Conservation (phyloP, 2,329 filamentous ascomycete species). For the Claviceps humidiphila region DNA sequence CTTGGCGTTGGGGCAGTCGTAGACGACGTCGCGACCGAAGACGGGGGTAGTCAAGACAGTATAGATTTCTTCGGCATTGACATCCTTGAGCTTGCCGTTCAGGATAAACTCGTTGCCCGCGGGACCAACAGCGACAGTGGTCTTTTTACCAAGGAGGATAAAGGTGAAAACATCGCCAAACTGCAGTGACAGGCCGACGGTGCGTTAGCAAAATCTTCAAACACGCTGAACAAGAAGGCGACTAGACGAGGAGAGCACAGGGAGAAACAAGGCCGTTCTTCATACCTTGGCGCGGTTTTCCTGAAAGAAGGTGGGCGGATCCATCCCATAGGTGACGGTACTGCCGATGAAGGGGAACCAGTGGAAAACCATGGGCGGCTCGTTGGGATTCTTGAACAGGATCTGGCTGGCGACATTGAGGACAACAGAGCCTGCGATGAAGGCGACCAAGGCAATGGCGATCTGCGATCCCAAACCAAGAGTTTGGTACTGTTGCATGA, state of each 20-base stretch:
- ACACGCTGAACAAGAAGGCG: background rate
- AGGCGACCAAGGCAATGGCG: constrained; percentile 26
- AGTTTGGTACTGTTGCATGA: constrained; percentile 35
- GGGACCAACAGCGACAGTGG: constrained; percentile 70
- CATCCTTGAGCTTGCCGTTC: constrained; percentile 80
- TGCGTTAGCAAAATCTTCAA: background rate
- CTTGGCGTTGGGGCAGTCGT: constrained; percentile 82
- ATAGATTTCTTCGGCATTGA: constrained; percentile 86
- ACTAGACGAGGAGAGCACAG: background rate
- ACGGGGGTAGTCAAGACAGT: constrained; percentile 57
- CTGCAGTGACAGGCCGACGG: constrained; percentile 25
- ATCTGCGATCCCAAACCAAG: constrained; percentile 36
- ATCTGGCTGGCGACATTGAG: constrained; percentile 73
- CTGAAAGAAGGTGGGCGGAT: constrained; percentile 79
- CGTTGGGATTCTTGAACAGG: constrained; percentile 68
- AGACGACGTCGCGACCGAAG: constrained; percentile 78
- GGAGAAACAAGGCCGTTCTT: constrained; percentile 11
- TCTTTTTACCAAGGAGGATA: constrained; percentile 75
- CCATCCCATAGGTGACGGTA: constrained; percentile 89
- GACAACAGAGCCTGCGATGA: constrained; percentile 45
- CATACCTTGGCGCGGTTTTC: constrained; percentile 61
- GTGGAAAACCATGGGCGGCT: constrained; percentile 70
- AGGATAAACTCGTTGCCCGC: constrained; percentile 83
- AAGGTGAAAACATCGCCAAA: constrained; percentile 88
- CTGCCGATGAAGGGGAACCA: constrained; percentile 76